Conservation (phyloP, 371 early-diverging fungal genomes). For the Apophysomyces sp. region DNA sequence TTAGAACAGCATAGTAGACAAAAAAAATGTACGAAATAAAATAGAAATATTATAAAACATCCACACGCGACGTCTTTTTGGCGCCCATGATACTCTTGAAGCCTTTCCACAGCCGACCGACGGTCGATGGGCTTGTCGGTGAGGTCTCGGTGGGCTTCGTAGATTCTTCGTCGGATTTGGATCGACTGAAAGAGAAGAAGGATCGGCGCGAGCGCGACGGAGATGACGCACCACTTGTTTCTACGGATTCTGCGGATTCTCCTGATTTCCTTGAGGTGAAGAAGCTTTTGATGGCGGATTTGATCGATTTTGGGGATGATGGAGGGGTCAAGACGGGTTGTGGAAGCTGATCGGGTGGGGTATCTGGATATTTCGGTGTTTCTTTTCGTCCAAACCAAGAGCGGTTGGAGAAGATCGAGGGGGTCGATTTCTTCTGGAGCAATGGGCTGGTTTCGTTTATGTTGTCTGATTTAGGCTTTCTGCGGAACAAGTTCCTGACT, state of each 20-base stretch:
- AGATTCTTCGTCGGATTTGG: constrained; percentile 1
- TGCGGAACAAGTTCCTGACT: not conserved
- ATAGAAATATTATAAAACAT: constrained; percentile 25
- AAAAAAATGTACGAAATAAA: not conserved
- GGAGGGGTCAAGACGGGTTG: not conserved
- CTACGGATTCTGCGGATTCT: not conserved
- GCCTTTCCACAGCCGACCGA: constrained; percentile 44
- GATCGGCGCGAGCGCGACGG: constrained; percentile 15
- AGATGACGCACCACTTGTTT: too few relatives aligned
- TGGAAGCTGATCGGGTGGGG: not conserved
- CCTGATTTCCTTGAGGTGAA: not conserved
- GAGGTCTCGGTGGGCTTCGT: not conserved
- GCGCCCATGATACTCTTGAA: constrained; percentile 41
- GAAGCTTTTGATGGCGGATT: not conserved
- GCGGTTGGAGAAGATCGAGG: not conserved
- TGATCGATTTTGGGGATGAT: not conserved
- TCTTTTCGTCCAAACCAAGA: not conserved
- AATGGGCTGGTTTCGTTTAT: not conserved
- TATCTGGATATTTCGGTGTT: not conserved
- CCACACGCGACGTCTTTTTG: constrained; percentile 45
- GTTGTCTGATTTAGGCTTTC: not conserved
- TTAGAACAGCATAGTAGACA: not conserved
- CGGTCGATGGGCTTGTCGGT: constrained; percentile 10
- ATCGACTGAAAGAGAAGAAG: constrained; percentile 21
- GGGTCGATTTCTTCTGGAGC: not conserved